Conservation (phyloP, 208 protist species). For the Naegleria lovaniensis region DNA sequence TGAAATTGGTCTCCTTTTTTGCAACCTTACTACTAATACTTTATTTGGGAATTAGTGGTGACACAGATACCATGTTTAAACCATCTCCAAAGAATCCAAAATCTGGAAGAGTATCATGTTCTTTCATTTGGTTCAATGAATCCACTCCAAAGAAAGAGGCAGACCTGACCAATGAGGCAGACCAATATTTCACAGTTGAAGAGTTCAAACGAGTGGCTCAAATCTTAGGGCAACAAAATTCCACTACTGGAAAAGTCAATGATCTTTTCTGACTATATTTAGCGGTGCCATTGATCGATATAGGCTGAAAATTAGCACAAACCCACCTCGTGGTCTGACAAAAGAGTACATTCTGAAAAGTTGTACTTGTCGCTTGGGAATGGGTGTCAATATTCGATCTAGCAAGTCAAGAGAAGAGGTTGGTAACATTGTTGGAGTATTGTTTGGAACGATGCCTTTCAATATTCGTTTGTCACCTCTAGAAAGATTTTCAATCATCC, state of each 20-base stretch:
- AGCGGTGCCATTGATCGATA: neutral
- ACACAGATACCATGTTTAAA: neutral
- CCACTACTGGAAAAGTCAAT: neutral
- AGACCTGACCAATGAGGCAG: neutral
- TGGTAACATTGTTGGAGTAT: neutral
- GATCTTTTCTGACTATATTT: neutral
- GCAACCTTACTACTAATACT: neutral
- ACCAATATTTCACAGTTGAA: neutral
- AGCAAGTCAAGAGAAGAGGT: neutral
- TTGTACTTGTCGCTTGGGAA: neutral
- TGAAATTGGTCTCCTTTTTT: neutral
- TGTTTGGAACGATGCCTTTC: neutral
- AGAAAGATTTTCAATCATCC: neutral
- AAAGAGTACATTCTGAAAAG: neutral
- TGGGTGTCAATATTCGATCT: neutral
- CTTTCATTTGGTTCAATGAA: neutral
- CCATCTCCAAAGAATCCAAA: neutral
- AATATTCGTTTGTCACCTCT: neutral
- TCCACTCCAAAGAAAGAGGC: neutral
- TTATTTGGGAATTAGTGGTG: neutral
- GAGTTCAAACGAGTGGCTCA: neutral
- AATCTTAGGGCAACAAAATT: neutral
- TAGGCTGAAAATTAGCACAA: neutral
- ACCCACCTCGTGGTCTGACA: neutral
- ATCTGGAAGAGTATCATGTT: neutral